Conservation (phyloP, 139 green algal genomes). For the Chlamydomonas applanata region DNA sequence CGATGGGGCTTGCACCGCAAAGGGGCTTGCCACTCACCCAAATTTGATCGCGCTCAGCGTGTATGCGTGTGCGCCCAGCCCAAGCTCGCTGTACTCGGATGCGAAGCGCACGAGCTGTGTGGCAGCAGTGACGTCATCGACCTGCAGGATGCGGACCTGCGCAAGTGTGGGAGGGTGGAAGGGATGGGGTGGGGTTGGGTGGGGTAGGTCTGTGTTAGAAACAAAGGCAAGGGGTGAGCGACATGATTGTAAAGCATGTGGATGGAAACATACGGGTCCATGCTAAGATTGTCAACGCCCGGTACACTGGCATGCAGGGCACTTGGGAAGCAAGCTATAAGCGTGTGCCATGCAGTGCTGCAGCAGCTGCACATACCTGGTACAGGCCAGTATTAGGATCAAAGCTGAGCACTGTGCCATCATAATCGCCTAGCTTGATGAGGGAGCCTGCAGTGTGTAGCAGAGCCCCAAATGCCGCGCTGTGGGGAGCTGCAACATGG, state of each 20-base stretch:
- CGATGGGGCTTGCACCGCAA: no score
- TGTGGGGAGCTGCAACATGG: no score
- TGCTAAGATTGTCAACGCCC: neutral
- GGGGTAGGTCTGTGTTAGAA: no score
- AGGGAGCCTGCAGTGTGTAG: conserved; percentile 14
- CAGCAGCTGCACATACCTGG: conserved; percentile 18
- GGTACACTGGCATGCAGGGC: neutral
- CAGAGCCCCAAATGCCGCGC: no score
- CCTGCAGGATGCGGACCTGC: neutral
- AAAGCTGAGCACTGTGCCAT: conserved; percentile 24
- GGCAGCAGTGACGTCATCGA: conserved; percentile 9
- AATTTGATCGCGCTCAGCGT: conserved; percentile 13
- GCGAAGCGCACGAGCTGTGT: conserved; percentile 21
- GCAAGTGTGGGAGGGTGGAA: neutral
- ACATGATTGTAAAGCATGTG: neutral
- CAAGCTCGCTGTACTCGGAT: conserved; percentile 26
- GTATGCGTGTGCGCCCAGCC: conserved; percentile 20
- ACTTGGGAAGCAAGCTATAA: no score
- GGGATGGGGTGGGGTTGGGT: no score
- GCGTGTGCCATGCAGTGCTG: no score
- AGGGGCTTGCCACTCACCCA: no score
- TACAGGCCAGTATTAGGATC: conserved; percentile 12
- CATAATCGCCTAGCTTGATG: conserved; percentile 34
- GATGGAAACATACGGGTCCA: neutral
- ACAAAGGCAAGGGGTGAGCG: no score